These are phyloP conservation scores for Hyphopichia fennica DNA, from an alignment of 1,139 yeast genomes.

Conservation along the genomic window DNA sequence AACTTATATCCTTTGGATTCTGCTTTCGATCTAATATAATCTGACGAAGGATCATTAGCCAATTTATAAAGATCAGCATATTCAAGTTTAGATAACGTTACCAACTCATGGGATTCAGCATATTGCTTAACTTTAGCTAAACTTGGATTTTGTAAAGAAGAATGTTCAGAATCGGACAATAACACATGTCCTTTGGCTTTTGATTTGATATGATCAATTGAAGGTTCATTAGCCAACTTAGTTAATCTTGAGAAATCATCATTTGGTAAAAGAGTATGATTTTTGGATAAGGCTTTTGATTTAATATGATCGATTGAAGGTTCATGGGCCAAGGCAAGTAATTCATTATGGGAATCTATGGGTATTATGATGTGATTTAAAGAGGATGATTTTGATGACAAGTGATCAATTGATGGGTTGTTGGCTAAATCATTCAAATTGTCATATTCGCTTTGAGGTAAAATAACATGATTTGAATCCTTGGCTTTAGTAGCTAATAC, in stretches of 20 bases:
- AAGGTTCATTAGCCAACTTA: constrained; percentile 19
- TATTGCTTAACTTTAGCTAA: constrained; percentile 33
- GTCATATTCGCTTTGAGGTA: constrained; percentile 20
- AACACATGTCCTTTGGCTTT: constrained; percentile 4
- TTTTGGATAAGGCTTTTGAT: constrained; percentile 17
- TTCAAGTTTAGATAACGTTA: constrained; percentile 33
- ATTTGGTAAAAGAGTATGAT: constrained; percentile 18
- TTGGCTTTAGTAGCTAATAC: constrained; percentile 15
- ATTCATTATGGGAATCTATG: constrained; percentile 12
- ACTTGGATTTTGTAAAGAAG: constrained; percentile 18
- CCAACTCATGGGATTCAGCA: constrained; percentile 36
- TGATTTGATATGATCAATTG: constrained; percentile 12
- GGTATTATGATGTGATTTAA: constrained; percentile 16
- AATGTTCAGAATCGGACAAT: constrained; percentile 4
- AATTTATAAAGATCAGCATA: constrained; percentile 34
- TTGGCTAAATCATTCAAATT: constrained; percentile 16
- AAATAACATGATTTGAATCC: constrained; percentile 9
- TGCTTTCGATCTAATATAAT: constrained; percentile 5
- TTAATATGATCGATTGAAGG: constrained; percentile 20
- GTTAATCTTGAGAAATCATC: constrained; percentile 16
- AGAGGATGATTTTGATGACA: constrained; percentile 12
- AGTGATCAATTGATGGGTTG: constrained; percentile 16
- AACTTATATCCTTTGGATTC: background rate
- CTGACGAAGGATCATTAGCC: constrained; percentile 30
- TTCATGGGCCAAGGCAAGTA: constrained; percentile 10